Base-by-base conservation (phyloP, 1,284 basidiomycete genomes). In the Spongispora temasekensis region DNA sequence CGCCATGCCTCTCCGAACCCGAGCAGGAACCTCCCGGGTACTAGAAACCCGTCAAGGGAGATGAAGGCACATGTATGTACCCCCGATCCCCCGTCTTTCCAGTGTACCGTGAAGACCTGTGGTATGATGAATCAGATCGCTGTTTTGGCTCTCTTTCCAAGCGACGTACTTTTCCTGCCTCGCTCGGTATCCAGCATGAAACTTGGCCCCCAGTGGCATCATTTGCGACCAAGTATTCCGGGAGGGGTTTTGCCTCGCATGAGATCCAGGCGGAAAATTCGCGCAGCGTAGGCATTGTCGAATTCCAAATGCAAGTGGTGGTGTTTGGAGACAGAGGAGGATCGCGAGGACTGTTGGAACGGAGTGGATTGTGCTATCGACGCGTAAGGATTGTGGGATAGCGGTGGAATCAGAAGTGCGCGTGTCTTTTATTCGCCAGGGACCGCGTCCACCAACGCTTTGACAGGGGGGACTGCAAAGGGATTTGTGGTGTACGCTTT, bases 181-280 rank as follows among this genome's bases (percentile, higher is more conserved):
- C 77, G 60, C 86, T 81, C 4, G 85, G 81, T 64, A 90, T 83
- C 86, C 85, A 89, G 67, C 88, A 89, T 1, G 83, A 82, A 5
- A 86, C 79, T 23, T 75, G 78, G 62, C 83, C 72, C 6, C 68
- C 67, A 6, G 74, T 68, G 4, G 65, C 62, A 61, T 87, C 82
- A 31, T 83, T 69, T 3, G 79, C 76, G 12, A 79, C 74, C 19
- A 85, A 72, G 69, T 85, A 84, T 70, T 88, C 86, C 8, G 75
- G 78, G 10, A 89, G 65, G 21, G 73, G 67, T 55, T 76, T 65
- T 4, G 79, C 81, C 37, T 84, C 79, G 44, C 78, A 81, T 34
- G 78, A 75, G 56, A 90, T 84, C 83, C 87, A 90, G 23, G 88
- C 87, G 23, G 83, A 85, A 72, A 88, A 89, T 9, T 80, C 83